A percentile compares a stretch with the other conserved stretches of the same genome.
Evolutionary conservation across 257 asterid genomes (phyloP).

Genomic region (Gardenia jasminoides): DNA sequence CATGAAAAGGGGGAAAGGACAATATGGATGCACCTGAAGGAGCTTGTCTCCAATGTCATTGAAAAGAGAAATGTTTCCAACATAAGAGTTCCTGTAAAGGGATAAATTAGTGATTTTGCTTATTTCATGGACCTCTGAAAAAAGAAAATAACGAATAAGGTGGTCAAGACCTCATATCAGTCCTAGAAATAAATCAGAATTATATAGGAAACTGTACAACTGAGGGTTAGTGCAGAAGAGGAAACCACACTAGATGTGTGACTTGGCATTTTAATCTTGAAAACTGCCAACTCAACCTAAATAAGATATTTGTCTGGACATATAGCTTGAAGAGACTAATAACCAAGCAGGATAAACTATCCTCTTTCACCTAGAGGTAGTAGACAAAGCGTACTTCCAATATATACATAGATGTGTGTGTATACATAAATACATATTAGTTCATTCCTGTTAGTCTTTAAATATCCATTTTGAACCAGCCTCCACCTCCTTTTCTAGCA

Average conservation of each 20-base stretch:
- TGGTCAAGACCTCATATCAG: neutral
- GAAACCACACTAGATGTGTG: neutral
- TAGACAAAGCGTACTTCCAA: neutral
- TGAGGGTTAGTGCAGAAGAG: neutral
- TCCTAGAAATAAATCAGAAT: neutral
- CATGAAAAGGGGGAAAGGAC: conserved; percentile 16
- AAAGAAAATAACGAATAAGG: neutral
- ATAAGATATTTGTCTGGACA: neutral
- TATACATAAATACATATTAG: neutral
- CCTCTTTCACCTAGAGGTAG: neutral
- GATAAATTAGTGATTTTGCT: neutral
- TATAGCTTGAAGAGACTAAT: neutral
- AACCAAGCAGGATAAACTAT: neutral
- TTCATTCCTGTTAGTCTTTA: neutral
- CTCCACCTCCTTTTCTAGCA: neutral
- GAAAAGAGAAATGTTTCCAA: conserved; percentile 74
- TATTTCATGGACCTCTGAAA: neutral
- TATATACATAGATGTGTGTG: too few species aligned
- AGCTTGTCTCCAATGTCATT: conserved; percentile 77
- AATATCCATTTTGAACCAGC: neutral
- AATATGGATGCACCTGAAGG: conserved; percentile 79
- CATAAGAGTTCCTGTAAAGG: conserved; percentile 63
- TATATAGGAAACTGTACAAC: neutral
- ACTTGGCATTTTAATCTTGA: neutral
- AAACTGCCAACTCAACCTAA: neutral